Evolutionary conservation across 345 rosid genomes (phyloP), one percentile per base, ranked within the genome.

Genomic region (Sisymbrium irio): DNA sequence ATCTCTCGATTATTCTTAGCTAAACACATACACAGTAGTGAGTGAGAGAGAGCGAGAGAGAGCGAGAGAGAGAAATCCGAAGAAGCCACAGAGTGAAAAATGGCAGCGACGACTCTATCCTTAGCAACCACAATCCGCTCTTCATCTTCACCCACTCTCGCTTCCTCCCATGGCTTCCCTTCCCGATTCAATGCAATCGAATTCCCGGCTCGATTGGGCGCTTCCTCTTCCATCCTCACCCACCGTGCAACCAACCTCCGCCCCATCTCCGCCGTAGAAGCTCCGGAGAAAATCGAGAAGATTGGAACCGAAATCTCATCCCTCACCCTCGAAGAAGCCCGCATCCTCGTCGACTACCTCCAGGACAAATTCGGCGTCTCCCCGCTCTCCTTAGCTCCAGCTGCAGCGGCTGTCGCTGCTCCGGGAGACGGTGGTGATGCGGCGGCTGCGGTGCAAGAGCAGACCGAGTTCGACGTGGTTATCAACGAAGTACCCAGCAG

Each of bases 281-380:
- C 95, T 5, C 88, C 92, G 0, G 88, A 87, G 67, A 91, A 87
- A 65, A 84, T 88, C 81, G 78, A 84, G 65, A 80, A 85, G 2
- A 83, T 91, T 50, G 95, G 88, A 12, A 6, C 82, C 6, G 79
- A 87, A 35, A 87, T 88, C 81, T 74, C 94, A 9, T 63, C 79
- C 28, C 81, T 91, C 6, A 88, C 95, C 18, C 89, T 88, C 45
- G 89, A 80, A 54, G 95, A 91, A 77, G 91, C 91, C 12, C 86
- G 88, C 36, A 35, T 67, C 18, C 86, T 91, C 32, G 91, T 91
- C 28, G 96, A 89, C 73, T 84, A 84, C 74, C 96, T 91, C 62
- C 89, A 91, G 80, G 96, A 91, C 27, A 86, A 84, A 78, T 89
- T 91, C 53, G 96, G 96, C 1, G 90, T 91, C 58, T 87, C 96